Evolutionary conservation across 306 rosid species (phyloP), one percentile per base, ranked within the genome.

Genomic region (Cucurbita argyrosperma): DNA sequence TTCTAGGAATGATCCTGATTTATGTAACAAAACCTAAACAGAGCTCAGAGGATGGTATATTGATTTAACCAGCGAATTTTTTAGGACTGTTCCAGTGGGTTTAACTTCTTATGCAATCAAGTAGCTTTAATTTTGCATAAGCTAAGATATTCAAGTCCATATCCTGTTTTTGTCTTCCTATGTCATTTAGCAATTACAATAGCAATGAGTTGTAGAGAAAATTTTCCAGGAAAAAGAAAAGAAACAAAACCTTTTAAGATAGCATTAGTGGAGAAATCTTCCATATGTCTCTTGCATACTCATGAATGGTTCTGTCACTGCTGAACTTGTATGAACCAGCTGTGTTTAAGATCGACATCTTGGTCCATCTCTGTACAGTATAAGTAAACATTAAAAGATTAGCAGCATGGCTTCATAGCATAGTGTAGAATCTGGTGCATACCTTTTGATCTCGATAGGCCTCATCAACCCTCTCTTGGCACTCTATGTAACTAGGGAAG

Each of bases 291-390:
- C 82, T 73, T 5, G 99, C 96, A 76, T 95, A 95, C 81, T 95
- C 96, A 52, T 84, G 96, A 77, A 95, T 95, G 40, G 96, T 95
- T 75, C 97, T 87, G 85, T 95, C 96, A 61, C 99, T 91, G 90
- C 99, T 95, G 57, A 94, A 94, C 96, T 89, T 94, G 89, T 61
- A 68, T 5, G 97, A 95, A 54, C 97, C 97, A 15, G 99, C 96
- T 57, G 99, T 91, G 58, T 91, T 95, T 86, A 91, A 80, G 78
- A 95, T 95, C 66, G 97, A 87, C 97, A 95, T 95, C 82, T 81
- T 86, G 53, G 96, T 88, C 99, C 99, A 94, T 80, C 62, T 84
- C 96, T 94, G 94, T 26, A 77, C 49, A 52, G 58, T 69, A 77
- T 71, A 76, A 26, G 43, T 35, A 50, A 30, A 26, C 15, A 30